These are phyloP conservation scores for Schoenoplectus tabernaemontani DNA, from an alignment of 202 grass and related monocot genomes.

Conservation along the genomic window DNA sequence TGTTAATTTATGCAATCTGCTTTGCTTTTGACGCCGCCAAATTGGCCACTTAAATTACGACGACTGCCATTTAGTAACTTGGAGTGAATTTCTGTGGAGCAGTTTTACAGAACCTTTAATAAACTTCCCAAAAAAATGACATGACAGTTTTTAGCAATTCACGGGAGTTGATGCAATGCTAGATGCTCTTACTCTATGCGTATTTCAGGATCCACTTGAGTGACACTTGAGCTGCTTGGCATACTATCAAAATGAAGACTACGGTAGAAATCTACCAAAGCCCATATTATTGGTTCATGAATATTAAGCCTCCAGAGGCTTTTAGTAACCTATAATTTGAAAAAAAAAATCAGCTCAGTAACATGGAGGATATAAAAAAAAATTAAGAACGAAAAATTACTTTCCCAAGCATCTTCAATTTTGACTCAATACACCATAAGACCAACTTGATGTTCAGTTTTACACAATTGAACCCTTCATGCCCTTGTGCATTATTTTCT, in stretches of 20 bases:
- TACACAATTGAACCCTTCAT: neutral
- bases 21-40: too few species aligned
- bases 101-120: too few species aligned
- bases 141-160: too few species aligned
- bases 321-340: slow-evolving; percentile 70
- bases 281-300: slow-evolving; percentile 99
- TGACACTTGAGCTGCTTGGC: slow-evolving; percentile 52
- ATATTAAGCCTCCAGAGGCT: slow-evolving; percentile 82
- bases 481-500: too few species aligned
- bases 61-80: too few species aligned
- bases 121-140: too few species aligned
- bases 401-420: too few species aligned
- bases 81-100: too few species aligned
- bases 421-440: neutral
- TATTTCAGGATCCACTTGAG: slow-evolving; percentile 95
- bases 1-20: too few species aligned
- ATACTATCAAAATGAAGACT: slow-evolving; percentile 56
- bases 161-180: too few species aligned
- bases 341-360: slow-evolving; percentile 31
- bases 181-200: slow-evolving; percentile 89
- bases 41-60: too few species aligned
- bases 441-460: neutral
- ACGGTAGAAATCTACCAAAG: slow-evolving; percentile 75
- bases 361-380: slow-evolving; percentile 47
- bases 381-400: neutral